A percentile compares a stretch with the other conserved stretches of the same genome.
Conservation (phyloP, 1,284 basidiomycete genomes). For the Polyporus tsugae region DNA sequence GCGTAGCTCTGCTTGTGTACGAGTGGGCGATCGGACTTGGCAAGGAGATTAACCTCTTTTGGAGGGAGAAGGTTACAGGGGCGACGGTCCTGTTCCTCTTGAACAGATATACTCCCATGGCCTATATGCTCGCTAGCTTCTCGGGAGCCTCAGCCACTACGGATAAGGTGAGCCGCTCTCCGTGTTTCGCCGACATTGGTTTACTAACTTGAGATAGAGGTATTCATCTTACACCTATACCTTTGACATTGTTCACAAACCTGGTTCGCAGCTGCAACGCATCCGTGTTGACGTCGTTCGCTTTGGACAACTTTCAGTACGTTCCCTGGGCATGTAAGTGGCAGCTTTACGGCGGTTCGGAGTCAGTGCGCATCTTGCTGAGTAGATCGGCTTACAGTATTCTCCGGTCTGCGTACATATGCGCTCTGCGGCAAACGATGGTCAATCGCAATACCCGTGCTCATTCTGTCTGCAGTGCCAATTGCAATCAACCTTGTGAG, state of each 20-base stretch:
- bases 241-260: neutral
- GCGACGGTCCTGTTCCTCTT: slow-evolving; percentile 19
- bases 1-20: slow-evolving; percentile 18
- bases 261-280: slow-evolving; percentile 10
- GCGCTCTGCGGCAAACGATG: slow-evolving; percentile 12
- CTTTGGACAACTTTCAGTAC: slow-evolving; percentile 12
- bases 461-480: slow-evolving; percentile 4
- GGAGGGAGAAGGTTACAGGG: slow-evolving; percentile 14
- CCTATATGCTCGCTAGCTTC: slow-evolving; percentile 8
- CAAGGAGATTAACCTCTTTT: slow-evolving; percentile 23
- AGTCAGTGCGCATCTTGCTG: neutral
- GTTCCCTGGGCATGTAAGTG: slow-evolving; percentile 18
- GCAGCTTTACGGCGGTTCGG: too few relatives aligned
- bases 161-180: neutral
- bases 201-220: neutral
- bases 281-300: neutral
- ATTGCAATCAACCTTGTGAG: slow-evolving; percentile 11
- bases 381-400: slow-evolving; percentile 9
- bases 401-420: slow-evolving; percentile 23
- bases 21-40: slow-evolving; percentile 22
- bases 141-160: neutral
- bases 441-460: slow-evolving; percentile 6
- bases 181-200: neutral
- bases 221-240: neutral
- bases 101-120: slow-evolving; percentile 20